A percentile compares a stretch with the other conserved stretches of the same genome.
Evolutionary conservation across 2,329 filamentous ascomycete genomes (phyloP).

Genomic region (Epichloe hybrida): DNA sequence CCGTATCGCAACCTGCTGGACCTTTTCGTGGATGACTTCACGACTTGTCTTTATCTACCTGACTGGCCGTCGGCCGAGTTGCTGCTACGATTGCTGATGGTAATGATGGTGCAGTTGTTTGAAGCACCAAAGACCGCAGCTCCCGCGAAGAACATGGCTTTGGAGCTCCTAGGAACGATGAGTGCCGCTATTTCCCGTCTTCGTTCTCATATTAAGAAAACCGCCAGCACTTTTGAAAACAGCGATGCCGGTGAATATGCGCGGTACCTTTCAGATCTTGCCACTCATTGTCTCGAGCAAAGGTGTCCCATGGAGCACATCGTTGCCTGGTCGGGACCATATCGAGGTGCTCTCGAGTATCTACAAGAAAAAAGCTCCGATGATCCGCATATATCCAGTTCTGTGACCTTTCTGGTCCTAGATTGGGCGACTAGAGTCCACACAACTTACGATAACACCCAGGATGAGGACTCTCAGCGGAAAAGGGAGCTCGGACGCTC

Average conservation of each 20-base stretch:
- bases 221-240: constrained; percentile 49
- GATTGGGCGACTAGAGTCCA: constrained; percentile 59
- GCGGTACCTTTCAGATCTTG: constrained; percentile 38
- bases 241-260: constrained; percentile 40
- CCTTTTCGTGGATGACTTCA: constrained; percentile 89
- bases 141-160: constrained; percentile 81
- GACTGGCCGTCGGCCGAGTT: constrained; percentile 93
- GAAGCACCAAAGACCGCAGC: constrained; percentile 69
- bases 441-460: constrained; percentile 42
- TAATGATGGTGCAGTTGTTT: constrained; percentile 67
- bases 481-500: constrained; percentile 46
- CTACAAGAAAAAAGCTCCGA: constrained; percentile 50
- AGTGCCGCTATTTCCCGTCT: constrained; percentile 81
- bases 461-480: constrained; percentile 38
- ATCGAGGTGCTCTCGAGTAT: constrained; percentile 65
- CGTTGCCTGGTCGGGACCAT: constrained; percentile 56
- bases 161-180: constrained; percentile 80
- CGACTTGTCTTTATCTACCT: constrained; percentile 71
- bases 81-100: constrained; percentile 63
- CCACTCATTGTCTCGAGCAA: constrained; percentile 36
- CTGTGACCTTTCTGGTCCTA: constrained; percentile 63
- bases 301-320: constrained; percentile 39
- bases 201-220: constrained; percentile 56
- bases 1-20: constrained; percentile 89
- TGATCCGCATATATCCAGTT: constrained; percentile 66